Evolutionary conservation across 2,329 filamentous ascomycete genomes (phyloP).

Genomic region (Calonectria henricotiae): DNA sequence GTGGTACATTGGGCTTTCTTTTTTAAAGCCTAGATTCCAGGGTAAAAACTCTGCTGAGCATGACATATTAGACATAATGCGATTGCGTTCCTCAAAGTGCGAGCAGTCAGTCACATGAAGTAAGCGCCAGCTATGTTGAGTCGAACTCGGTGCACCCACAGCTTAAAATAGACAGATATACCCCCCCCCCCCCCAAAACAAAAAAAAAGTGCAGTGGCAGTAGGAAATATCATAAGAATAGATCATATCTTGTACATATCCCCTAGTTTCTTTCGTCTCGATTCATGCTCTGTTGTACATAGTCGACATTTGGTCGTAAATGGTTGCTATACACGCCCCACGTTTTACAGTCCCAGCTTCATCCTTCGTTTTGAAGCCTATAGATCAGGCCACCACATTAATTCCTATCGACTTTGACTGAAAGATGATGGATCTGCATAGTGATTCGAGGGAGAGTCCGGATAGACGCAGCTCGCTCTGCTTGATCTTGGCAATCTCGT

Average conservation of each 20-base stretch:
- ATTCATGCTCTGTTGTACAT: conserved; percentile 51
- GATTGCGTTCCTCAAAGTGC: neutral
- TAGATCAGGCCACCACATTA: conserved; percentile 74
- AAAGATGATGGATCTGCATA: conserved; percentile 82
- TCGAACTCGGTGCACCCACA: too few relatives aligned
- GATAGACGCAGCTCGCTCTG: conserved; percentile 82
- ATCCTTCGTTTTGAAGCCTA: conserved; percentile 34
- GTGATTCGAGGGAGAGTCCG: conserved; percentile 78
- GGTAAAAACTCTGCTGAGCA: too few relatives aligned
- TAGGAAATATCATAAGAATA: neutral
- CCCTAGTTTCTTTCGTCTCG: conserved; percentile 31
- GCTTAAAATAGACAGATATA: neutral
- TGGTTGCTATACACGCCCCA: conserved; percentile 38
- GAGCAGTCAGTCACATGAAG: too few relatives aligned
- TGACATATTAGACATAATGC: neutral
- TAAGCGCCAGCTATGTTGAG: too few relatives aligned
- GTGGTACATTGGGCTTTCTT: too few relatives aligned
- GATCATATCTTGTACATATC: conserved; percentile 38
- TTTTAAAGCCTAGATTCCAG: too few relatives aligned
- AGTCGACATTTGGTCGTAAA: conserved; percentile 39
- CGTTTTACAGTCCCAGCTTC: conserved; percentile 31
- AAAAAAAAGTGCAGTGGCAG: neutral
- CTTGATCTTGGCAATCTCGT: conserved; percentile 98
- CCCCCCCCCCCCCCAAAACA: too few relatives aligned
- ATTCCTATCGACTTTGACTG: conserved; percentile 85